Evolutionary conservation across 495 filamentous ascomycete species (phyloP).

Genomic region (Xylaria castorea): DNA sequence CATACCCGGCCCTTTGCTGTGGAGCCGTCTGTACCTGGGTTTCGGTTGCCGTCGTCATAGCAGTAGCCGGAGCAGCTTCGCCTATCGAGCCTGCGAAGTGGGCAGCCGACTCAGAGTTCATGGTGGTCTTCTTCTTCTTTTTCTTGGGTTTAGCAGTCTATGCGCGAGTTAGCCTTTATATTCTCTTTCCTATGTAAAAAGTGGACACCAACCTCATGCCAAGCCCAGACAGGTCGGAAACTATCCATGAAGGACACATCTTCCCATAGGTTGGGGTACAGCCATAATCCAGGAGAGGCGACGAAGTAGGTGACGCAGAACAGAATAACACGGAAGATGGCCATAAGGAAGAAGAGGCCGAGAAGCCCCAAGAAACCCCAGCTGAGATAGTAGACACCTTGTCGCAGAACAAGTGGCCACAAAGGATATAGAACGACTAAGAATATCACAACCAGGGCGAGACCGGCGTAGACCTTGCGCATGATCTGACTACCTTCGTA

Average conservation of each 20-base stretch:
- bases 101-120: constrained; percentile 48
- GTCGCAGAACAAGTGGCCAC: constrained; percentile 89
- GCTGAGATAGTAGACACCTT: constrained; percentile 97
- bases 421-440: constrained; percentile 93
- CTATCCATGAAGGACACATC: constrained; percentile 98
- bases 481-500: constrained; percentile 95
- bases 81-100: constrained; percentile 56
- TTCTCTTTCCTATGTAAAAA: constrained; percentile 27
- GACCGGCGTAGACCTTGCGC: constrained; percentile 86
- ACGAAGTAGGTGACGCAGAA: constrained; percentile 91
- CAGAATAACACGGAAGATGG: constrained; percentile 93
- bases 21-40: constrained; percentile 55
- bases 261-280: constrained; percentile 98
- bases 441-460: constrained; percentile 81
- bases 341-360: constrained; percentile 96
- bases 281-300: constrained; percentile 87
- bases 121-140: constrained; percentile 62
- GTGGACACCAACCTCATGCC: constrained; percentile 82
- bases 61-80: constrained; percentile 62
- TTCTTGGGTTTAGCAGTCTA: constrained; percentile 64
- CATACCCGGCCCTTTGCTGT: constrained; percentile 52
- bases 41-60: constrained; percentile 64
- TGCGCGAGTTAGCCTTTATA: constrained; percentile 37
- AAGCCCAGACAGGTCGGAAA: constrained; percentile 96
- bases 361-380: constrained; percentile 93